Base-by-base conservation (phyloP, 2,329 filamentous ascomycete species). In the Teratosphaeria pseudoeucalypti region DNA sequence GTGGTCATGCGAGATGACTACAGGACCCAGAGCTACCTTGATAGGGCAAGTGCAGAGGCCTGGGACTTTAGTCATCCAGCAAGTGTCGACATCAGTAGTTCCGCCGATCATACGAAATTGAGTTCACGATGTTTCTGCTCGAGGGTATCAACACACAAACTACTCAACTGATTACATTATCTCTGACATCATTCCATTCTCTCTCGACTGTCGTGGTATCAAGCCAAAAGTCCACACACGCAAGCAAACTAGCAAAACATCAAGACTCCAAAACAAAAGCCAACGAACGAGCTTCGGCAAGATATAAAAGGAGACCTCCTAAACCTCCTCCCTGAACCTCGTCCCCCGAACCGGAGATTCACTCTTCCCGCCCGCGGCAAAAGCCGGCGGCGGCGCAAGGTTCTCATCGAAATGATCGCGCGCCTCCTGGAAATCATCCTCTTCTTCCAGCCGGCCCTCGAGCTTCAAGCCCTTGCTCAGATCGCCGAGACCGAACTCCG, bases 321-420 rank as follows among this genome's bases (percentile, higher is more conserved):
- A 58, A 39, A 59, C 60, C 52, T 63, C 59, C 55, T 58, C 59
- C 37, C 34, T 57, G 4, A 64, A 62, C 59, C 53, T 62, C 56
- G 61, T 61, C 62, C 82, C 81, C 57, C 83, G 74, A 4, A 73
- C 78, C 0, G 82, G 82, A 68, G 82, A 85, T 57, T 76, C 76
- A 54, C 77, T 69, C 67, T 69, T 71, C 55, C 57, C 61, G 63
- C 69, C 65, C 4, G 67, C 67, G 3, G 59, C 68, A 62, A 77
- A 77, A 37, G 68, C 73, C 43, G 75, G 74, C 16, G 74, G 73
- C 43, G 76, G 75, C 54, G 72, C 74, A 19, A 77, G 67, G 43
- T 68, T 73, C 64, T 80, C 76, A 62, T 82, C 79, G 60, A 80
- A 79, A 52, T 71, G 69, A 65, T 81, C 79, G 60, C 74, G 74